Percentiles rank a stretch among this genome's conserved stretches.
Conservation (phyloP, 2,329 filamentous ascomycete species). For the Waltergamsia citrina region DNA sequence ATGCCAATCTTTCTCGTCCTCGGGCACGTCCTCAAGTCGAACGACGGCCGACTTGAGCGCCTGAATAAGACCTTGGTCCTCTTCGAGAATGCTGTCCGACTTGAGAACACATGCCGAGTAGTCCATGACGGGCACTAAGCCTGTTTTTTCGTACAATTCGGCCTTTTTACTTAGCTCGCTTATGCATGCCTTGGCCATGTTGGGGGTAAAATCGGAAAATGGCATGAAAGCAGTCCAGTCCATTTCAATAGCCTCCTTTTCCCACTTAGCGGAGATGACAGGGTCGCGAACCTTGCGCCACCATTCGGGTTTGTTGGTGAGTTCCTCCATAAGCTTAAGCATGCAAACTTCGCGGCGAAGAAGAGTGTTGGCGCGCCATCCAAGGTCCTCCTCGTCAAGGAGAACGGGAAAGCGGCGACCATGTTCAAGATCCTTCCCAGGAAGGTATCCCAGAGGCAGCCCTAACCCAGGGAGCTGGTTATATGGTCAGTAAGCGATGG, state of each 20-base stretch:
- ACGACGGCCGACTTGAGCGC: constrained; percentile 32
- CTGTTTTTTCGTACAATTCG: constrained; percentile 18
- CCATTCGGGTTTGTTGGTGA: constrained; percentile 24
- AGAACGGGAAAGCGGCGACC: neutral
- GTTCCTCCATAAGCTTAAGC: constrained; percentile 19
- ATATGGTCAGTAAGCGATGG: too few species aligned
- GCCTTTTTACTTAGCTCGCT: constrained; percentile 21
- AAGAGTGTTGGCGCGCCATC: neutral
- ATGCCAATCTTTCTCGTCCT: constrained; percentile 48
- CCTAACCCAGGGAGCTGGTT: neutral
- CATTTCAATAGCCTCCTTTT: constrained; percentile 12
- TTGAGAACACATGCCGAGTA: constrained; percentile 21
- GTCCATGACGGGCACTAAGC: constrained; percentile 22
- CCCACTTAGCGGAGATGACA: constrained; percentile 16
- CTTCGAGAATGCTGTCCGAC: constrained; percentile 16
- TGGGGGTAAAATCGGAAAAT: constrained; percentile 15
- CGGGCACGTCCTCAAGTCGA: constrained; percentile 39
- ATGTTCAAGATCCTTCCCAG: too few species aligned
- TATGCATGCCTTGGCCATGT: constrained; percentile 21
- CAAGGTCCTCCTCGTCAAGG: neutral
- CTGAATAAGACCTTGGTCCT: constrained; percentile 11
- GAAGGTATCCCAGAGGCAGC: neutral
- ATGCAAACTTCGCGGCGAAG: constrained; percentile 13
- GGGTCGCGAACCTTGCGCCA: constrained; percentile 19
- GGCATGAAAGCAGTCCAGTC: constrained; percentile 15